Base-by-base conservation (phyloP, 2,329 filamentous ascomycete species). In the Alternaria novae-zelandiae region DNA sequence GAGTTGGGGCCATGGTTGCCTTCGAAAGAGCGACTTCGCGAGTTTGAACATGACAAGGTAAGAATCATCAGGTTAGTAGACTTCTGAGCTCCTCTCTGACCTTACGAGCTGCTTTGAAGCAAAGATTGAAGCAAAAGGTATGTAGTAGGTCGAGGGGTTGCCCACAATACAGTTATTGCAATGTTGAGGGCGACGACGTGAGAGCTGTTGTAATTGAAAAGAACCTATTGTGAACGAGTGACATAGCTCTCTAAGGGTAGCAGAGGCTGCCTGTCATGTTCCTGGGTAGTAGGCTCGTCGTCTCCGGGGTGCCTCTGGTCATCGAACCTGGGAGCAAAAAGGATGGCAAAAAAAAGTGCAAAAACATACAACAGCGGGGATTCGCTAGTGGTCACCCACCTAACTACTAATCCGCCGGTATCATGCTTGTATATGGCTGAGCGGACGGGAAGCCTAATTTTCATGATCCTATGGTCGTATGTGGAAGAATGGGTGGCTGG, bases 1-100 rank as follows among this genome's bases (percentile, higher is more conserved):
- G 49, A 68, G 60, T 25, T 57, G 46, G 12, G 63, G 53, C 65
- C 63, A 69, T 54, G 63, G 65, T 20, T 64, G 54, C 43, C 53
- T 65, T 47, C 60, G 62, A 49, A 66, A 65, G 53, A 63, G 53
- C 44, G 21, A 54, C 50, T 49, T 62, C 54, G 59, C 59, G 47
- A 62, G 54, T 54, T 62, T 62, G 47, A 62, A 62, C 54, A 57
- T 57, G 30, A 36, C 13, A 36, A 15, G 30, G 13, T 36, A 9
- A 4, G 2, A 15, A 0, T 1, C 4, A 36, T 36, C 1, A 1
- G 30, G 13, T 36, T 15, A 4, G 30, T 36, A 0, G 13, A 32
- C 13, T 3, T 32, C 30, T 36, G 30, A 36, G 13, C 13, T 2
- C 32, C 15, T 10, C 32, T 10, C 0, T 0, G 32, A 41, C 32